Evolutionary conservation across 495 filamentous ascomycete species (phyloP), one percentile per base, ranked within the genome.

Genomic region (Entonaema liquescens): DNA sequence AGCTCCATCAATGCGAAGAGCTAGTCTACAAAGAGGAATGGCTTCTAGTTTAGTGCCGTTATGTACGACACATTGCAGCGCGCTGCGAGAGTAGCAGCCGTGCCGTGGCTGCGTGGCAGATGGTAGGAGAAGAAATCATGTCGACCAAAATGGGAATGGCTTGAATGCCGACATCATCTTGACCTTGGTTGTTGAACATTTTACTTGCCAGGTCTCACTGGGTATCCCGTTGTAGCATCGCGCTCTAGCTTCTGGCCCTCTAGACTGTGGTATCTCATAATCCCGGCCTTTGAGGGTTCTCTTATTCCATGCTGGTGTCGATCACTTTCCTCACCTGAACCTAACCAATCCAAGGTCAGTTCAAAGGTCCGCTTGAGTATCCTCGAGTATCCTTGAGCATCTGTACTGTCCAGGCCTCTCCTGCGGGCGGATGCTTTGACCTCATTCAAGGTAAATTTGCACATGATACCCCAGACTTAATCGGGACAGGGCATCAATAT

Each of bases 371-470:
- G 58, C 58, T 62, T 42, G 44, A 66, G 54, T 63, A 62, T 62
- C 38, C 63, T 33, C 11, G 31, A 2, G 31, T 33, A 33, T 33
- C 1, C 31, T 33, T 33, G 31, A 9, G 53, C 59, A 61, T 52
- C 59, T 65, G n/a, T n/a, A n/a, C n/a, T n/a, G n/a, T n/a, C n/a
- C n/a, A n/a, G n/a, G n/a, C n/a, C n/a, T n/a, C n/a, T 65, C 50
- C 70, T 72, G 65, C 65, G 7, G 65, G 49, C 44, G 21, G 28
- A 62, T 73, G 70, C 70, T 73, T 73, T 69, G 70, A 73, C 70
- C 70, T 69, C 65, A 58, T 57, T 57, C 61, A 54, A 68, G 62
- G 70, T 57, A 73, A 73, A 73, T 66, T 69, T 73, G 66, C 65
- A 47, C 56, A 58, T 58, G 61, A 66, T 73, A 73, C 70, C 70